Conservation (phyloP, 352 stramenopile species). For the Globisporangium canariense region DNA sequence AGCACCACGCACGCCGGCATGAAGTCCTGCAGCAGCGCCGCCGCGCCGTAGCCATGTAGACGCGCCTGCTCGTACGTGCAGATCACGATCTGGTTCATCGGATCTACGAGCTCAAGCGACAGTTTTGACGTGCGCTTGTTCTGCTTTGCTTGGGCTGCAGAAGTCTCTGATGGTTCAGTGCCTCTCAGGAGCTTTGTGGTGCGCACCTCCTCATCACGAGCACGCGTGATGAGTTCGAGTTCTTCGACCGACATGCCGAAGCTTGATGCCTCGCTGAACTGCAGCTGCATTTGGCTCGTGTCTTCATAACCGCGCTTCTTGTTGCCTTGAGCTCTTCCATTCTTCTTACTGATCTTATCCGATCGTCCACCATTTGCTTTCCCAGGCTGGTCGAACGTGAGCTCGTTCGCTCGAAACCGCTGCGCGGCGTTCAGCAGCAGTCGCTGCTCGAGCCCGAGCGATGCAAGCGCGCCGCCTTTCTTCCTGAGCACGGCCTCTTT, state of each 20-base stretch:
- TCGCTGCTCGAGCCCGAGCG: conserved; percentile 56
- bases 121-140: conserved; percentile 29
- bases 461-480: conserved; percentile 37
- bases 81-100: conserved; percentile 52
- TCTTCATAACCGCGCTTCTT: conserved; percentile 21
- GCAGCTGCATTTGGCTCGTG: neutral
- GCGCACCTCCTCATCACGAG: conserved; percentile 17
- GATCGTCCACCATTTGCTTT: neutral
- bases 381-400: conserved; percentile 27
- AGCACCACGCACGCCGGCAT: conserved; percentile 90
- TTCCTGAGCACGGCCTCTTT: conserved; percentile 55
- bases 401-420: conserved; percentile 43
- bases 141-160: neutral
- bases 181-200: conserved; percentile 19
- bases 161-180: neutral
- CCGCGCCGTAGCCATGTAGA: conserved; percentile 50
- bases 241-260: conserved; percentile 74
- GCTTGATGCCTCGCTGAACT: conserved; percentile 49
- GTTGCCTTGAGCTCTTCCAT: conserved; percentile 21
- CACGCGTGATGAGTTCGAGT: conserved; percentile 40
- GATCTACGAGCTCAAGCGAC: conserved; percentile 48
- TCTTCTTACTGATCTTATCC: conserved; percentile 9
- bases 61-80: conserved; percentile 81
- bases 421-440: conserved; percentile 54
- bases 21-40: conserved; percentile 86